Evolutionary conservation across 2,329 filamentous ascomycete species (phyloP).

Genomic region (Byssochlamys sp.): DNA sequence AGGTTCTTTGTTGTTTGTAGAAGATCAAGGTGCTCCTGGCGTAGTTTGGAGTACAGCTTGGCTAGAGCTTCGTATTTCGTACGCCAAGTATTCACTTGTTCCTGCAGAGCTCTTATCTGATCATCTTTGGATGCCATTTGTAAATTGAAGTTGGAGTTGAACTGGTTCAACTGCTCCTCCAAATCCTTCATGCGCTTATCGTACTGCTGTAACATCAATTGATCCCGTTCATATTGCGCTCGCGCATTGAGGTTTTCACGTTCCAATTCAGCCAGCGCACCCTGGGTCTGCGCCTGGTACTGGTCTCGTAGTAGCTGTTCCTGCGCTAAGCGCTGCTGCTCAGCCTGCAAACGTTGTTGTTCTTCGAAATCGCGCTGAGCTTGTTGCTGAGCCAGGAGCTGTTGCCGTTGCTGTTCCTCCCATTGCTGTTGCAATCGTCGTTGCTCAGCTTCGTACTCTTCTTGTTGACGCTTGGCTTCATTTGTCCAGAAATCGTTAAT

Average conservation of each 20-base stretch:
- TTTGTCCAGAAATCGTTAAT: conserved; percentile 98
- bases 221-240: conserved; percentile 92
- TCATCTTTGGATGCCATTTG: conserved; percentile 86
- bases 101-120: conserved; percentile 82
- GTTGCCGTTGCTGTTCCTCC: conserved; percentile 67
- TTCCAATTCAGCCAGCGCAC: conserved; percentile 88
- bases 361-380: conserved; percentile 94
- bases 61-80: conserved; percentile 93
- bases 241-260: conserved; percentile 88
- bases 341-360: conserved; percentile 74
- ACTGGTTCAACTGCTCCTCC: conserved; percentile 72
- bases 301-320: conserved; percentile 84
- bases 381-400: conserved; percentile 72
- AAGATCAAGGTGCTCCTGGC: conserved; percentile 87
- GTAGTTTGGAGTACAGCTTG: conserved; percentile 91
- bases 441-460: conserved; percentile 92
- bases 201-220: conserved; percentile 93
- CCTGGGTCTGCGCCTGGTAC: conserved; percentile 85
- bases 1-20: conserved; percentile 93
- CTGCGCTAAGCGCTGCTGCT: conserved; percentile 83
- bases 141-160: conserved; percentile 73
- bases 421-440: conserved; percentile 77
- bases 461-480: conserved; percentile 80
- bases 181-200: conserved; percentile 88
- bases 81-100: conserved; percentile 96